Evolutionary conservation across 2,329 filamentous ascomycete species (phyloP), one percentile per base, ranked within the genome.

Genomic region (Epichloe uncinata): DNA sequence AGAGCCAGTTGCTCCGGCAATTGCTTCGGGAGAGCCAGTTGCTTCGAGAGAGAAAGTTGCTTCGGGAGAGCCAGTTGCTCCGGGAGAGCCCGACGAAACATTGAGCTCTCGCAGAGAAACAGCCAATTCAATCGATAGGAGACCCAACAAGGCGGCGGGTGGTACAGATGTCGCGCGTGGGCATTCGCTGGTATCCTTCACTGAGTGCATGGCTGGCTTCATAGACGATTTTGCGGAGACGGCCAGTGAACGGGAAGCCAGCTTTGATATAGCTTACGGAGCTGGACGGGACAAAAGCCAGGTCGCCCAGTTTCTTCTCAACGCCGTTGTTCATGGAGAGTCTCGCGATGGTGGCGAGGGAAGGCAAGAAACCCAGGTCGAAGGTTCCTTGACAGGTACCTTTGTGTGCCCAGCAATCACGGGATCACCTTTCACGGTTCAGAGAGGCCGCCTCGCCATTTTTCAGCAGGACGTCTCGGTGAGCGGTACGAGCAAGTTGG

Each of bases 151-250:
- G 26, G 26, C 26, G 26, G 18, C 18, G 11, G 18, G 20, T 16
- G n/a, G 18, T 11, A 42, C 40, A 42, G 26, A 43, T 18, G 38
- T 7, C 16, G 38, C 18, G 12, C 5, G 5, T 20, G 34, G 7
- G 11, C 34, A 34, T 20, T 11, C 3, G 11, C 38, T 18, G 7
- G 72, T 82, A 49, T 75, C 74, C 22, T 84, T 84, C 58, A 77
- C 76, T 0, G 80, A 84, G 60, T 73, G 82, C 51, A 82, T 84
- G 78, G 72, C 74, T 7, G 81, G 81, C 9, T 77, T 75, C 55
- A 69, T 85, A 26, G 75, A 80, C 55, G 60, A 18, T 5, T 30
- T 18, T 65, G 44, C 73, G 74, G 56, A 62, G 30, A 59, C 73
- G 40, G 58, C 59, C 5, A 66, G 69, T 9, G 71, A 77, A 55